Conservation (phyloP, 73 alveolate species). For the Paramecium bursaria region DNA sequence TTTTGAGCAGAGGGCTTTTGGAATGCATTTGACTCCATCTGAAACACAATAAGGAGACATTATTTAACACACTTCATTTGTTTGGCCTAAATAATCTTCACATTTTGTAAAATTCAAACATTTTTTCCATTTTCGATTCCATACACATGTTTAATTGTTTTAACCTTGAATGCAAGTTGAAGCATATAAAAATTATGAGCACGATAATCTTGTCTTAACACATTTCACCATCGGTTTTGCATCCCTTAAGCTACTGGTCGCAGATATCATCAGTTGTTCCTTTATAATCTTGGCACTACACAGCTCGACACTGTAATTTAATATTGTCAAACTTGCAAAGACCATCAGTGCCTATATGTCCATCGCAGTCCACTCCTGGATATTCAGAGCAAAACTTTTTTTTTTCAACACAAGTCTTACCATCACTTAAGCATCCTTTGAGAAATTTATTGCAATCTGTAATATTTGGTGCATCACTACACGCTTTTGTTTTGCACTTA, state of each 20-base stretch:
- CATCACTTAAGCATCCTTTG: slow-evolving; percentile 34
- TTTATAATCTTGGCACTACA: neutral
- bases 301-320: neutral
- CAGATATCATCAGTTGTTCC: neutral
- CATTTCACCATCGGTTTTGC: neutral
- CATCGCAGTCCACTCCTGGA: neutral
- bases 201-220: neutral
- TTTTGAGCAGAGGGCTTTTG: slow-evolving; percentile 1
- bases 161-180: neutral
- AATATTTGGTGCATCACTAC: neutral
- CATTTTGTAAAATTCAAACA: no score
- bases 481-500: neutral
- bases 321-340: slow-evolving; percentile 18
- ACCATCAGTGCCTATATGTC: slow-evolving; percentile 23
- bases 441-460: slow-evolving; percentile 8
- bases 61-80: slow-evolving; percentile 15
- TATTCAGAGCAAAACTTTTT: no score
- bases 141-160: neutral
- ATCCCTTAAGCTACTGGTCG: neutral
- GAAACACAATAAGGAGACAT: no score
- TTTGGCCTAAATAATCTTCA: neutral
- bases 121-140: neutral
- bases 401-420: no score
- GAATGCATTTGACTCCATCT: slow-evolving; percentile 44
- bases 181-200: neutral